Evolutionary conservation across 257 asterid genomes (phyloP).

Genomic region (Coffea eugenioides): DNA sequence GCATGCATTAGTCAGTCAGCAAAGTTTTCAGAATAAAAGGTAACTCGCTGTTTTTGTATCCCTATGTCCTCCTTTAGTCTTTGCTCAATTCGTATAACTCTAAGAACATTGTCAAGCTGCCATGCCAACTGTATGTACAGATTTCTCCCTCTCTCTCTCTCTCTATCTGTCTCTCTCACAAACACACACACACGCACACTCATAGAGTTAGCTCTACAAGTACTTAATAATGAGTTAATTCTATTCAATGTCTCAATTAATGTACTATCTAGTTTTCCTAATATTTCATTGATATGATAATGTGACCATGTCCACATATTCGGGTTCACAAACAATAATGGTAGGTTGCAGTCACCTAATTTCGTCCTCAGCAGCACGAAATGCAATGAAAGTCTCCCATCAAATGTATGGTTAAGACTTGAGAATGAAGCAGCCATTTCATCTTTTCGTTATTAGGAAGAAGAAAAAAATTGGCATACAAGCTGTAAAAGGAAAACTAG

Average conservation of each 20-base stretch:
- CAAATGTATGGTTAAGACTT: background rate
- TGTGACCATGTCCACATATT: background rate
- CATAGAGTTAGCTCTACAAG: background rate
- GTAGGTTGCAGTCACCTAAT: no score
- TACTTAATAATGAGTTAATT: no score
- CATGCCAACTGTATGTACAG: background rate
- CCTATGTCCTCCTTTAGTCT: background rate
- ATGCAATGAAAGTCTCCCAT: background rate
- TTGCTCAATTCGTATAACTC: background rate
- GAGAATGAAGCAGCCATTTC: background rate
- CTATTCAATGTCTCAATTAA: background rate
- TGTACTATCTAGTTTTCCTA: background rate
- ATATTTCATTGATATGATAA: background rate
- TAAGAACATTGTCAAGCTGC: background rate
- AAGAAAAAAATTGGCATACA: background rate
- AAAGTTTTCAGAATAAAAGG: background rate
- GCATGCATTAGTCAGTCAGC: conserved; percentile 13
- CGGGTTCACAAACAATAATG: background rate
- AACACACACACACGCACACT: background rate
- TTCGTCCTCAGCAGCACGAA: background rate
- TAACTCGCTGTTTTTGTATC: background rate
- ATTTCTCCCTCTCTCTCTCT: background rate
- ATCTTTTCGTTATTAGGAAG: no score
- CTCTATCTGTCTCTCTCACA: background rate
- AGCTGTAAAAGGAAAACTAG: conserved; percentile 3